Base-by-base conservation (phyloP, 495 filamentous ascomycete genomes). In the Neurospora sp. region DNA sequence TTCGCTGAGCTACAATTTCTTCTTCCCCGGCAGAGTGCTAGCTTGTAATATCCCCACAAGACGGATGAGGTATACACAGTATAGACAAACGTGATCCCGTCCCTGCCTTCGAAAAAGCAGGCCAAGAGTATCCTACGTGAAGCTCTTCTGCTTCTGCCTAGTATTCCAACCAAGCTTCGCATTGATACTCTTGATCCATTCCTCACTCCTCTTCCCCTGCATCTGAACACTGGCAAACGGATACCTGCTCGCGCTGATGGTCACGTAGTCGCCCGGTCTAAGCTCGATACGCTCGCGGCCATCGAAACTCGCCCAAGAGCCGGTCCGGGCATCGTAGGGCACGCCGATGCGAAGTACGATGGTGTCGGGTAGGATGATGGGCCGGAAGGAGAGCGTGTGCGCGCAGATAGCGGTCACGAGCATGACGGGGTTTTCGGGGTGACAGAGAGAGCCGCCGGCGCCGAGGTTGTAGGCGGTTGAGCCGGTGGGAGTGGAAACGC, bases 381-480 rank as follows among this genome's bases (percentile, higher is more conserved):
- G 96, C 1, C 96, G 89, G 87, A 98, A 99, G 14, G 93, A 96
- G 9, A 99, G 86, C 0, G 96, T 98, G 81, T 99, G 96, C 18
- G 96, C 94, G 79, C 95, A 97, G 70, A 99, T 98, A 40, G 95
- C 92, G 0, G 94, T 97, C 3, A 99, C 88, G 3, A 99, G 90
- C 80, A 99, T 97, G 53, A 98, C 94, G 0, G 96, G 96, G 79
- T 98, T 98, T 72, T 98, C 96, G 0, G 96, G 96, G 76, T 99
- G 96, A 73, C 94, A 97, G 31, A 99, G 88, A 6, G 94, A 96
- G 20, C 96, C 96, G 14, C 96, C 96, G 16, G 96, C 96, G 0
- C 95, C 95, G 45, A 99, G 92, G 77, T 98, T 98, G 84, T 99
- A 99, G 18, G 96, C 96, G 59, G 96, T 99, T 16, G 92, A 96